A percentile compares a stretch with the other conserved stretches of the same genome.
phyloP scores from a whole-genome alignment of 768 basidiomycete genomes.

The Saitozyma podzolica region DNA sequence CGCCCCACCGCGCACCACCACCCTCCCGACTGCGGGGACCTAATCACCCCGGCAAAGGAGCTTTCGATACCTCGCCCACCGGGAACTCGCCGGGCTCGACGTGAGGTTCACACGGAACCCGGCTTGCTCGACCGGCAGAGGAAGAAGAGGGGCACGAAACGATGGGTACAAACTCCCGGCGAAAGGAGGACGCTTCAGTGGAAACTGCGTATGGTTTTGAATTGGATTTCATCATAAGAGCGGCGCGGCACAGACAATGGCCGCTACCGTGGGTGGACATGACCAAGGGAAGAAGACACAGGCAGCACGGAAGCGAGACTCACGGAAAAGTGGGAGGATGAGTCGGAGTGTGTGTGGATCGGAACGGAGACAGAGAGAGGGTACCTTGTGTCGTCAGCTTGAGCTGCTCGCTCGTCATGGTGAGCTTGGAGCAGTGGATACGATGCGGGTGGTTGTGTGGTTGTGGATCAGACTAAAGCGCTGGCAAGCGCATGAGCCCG shows the following conservation, averaged over 20 bases:
- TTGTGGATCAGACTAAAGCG: slow-evolving; percentile 53
- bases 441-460: background rate
- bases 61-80: slow-evolving; percentile 16
- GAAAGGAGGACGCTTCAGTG: slow-evolving; percentile 53
- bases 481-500: slow-evolving; percentile 54
- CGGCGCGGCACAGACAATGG: slow-evolving; percentile 2
- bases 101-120: slow-evolving; percentile 45
- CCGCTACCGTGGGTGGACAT: background rate
- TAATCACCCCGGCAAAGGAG: no score
- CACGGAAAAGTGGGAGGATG: slow-evolving; percentile 6
- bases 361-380: background rate
- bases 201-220: slow-evolving; percentile 55
- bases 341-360: background rate
- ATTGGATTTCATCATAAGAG: slow-evolving; percentile 47
- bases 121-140: slow-evolving; percentile 31
- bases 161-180: slow-evolving; percentile 44
- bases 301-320: slow-evolving; percentile 4
- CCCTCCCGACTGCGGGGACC: slow-evolving; percentile 26
- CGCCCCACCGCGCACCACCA: slow-evolving; percentile 28
- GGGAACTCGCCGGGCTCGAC: slow-evolving; percentile 34
- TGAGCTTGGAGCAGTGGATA: background rate
- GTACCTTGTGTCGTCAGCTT: slow-evolving; percentile 19
- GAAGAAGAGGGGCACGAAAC: slow-evolving; percentile 16
- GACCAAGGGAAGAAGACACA: slow-evolving; percentile 4
- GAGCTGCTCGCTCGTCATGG: background rate